These are phyloP conservation scores for Aspergillus brasiliensis DNA, from an alignment of 2,329 filamentous ascomycete genomes.

Conservation along the genomic window DNA sequence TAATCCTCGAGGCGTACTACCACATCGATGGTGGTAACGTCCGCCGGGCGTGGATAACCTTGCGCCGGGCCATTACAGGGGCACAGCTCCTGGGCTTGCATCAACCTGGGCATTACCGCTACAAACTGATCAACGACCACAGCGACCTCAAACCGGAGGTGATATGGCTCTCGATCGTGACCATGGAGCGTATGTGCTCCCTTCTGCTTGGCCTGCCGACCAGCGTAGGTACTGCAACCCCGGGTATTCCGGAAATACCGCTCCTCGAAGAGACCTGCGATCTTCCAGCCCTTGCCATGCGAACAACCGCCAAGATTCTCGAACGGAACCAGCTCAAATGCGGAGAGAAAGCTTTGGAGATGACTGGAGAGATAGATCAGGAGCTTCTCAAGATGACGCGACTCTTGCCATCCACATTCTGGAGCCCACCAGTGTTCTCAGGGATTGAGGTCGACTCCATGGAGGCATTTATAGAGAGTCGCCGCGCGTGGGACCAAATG, in stretches of 20 bases:
- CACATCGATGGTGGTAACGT: slow-evolving; percentile 45
- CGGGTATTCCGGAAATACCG: slow-evolving; percentile 37
- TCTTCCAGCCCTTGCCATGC: slow-evolving; percentile 48
- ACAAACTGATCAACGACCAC: not conserved
- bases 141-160: slow-evolving; percentile 19
- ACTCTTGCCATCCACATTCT: slow-evolving; percentile 50
- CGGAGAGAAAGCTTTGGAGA: slow-evolving; percentile 52
- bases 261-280: slow-evolving; percentile 50
- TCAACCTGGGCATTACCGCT: slow-evolving; percentile 15
- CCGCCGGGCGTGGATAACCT: slow-evolving; percentile 42
- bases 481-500: slow-evolving; percentile 51
- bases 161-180: slow-evolving; percentile 46
- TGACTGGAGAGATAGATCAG: slow-evolving; percentile 19
- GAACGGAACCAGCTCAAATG: not conserved
- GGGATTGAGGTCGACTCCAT: slow-evolving; percentile 8
- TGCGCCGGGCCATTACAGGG: slow-evolving; percentile 41
- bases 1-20: slow-evolving; percentile 46
- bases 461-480: slow-evolving; percentile 28
- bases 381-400: slow-evolving; percentile 46
- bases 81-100: slow-evolving; percentile 50
- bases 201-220: slow-evolving; percentile 46
- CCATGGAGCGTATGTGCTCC: slow-evolving; percentile 41
- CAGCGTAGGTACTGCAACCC: slow-evolving; percentile 51
- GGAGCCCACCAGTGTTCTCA: slow-evolving; percentile 36
- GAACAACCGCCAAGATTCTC: too few relatives aligned